A percentile compares a stretch with the other conserved stretches of the same genome.
These are phyloP conservation scores for Podila minutissima DNA, from an alignment of 192 early-diverging fungal species.

Conservation along the genomic window DNA sequence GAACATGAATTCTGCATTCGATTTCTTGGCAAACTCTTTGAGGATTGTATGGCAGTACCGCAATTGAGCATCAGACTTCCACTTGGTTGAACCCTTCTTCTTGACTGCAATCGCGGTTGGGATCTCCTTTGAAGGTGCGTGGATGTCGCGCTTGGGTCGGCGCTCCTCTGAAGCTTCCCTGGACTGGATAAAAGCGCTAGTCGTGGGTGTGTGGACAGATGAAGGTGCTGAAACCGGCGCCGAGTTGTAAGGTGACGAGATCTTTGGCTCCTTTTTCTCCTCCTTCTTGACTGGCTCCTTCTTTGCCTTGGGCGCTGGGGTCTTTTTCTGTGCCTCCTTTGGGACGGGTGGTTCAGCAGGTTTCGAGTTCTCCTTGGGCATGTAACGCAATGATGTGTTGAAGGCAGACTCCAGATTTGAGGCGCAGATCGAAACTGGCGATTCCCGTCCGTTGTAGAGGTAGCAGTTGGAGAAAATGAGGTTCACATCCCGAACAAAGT, in stretches of 20 bases:
- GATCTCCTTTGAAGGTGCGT: conserved; percentile 62
- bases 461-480: conserved; percentile 86
- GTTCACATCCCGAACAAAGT: conserved; percentile 75
- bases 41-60: conserved; percentile 70
- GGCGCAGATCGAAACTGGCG: conserved; percentile 71
- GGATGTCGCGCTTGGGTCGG: conserved; percentile 73
- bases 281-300: conserved; percentile 36
- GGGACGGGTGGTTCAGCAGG: not conserved
- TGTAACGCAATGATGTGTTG: conserved; percentile 73
- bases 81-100: conserved; percentile 9
- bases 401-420: conserved; percentile 76
- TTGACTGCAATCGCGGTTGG: conserved; percentile 17
- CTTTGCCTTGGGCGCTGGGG: conserved; percentile 17
- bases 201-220: not conserved
- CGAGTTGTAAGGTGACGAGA: conserved; percentile 18
- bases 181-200: not conserved
- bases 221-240: conserved; percentile 13
- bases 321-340: conserved; percentile 17
- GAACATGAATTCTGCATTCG: conserved; percentile 73
- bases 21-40: conserved; percentile 73
- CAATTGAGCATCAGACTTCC: conserved; percentile 68
- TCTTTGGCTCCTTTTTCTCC: conserved; percentile 34
- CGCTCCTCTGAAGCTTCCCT: conserved; percentile 52
- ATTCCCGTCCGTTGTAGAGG: conserved; percentile 81
- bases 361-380: conserved; percentile 63